A percentile compares a stretch with the other conserved stretches of the same genome.
Evolutionary conservation across 352 stramenopile species (phyloP).

Genomic region (Globisporangium middletonii): DNA sequence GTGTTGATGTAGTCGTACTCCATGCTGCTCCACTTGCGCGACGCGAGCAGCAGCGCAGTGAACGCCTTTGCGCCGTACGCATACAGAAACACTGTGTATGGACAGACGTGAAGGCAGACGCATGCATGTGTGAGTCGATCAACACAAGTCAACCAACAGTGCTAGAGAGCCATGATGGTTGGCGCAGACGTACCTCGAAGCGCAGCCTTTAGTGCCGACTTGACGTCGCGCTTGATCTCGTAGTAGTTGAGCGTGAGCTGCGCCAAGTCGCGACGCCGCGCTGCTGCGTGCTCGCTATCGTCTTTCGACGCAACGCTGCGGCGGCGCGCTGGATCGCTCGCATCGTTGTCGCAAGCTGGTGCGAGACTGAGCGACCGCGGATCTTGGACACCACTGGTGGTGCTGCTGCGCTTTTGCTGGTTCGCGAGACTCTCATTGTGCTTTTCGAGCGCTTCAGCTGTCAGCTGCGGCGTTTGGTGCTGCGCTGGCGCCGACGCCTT

Average conservation of each 20-base stretch:
- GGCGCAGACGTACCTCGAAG: constrained; percentile 16
- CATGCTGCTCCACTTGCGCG: constrained; percentile 68
- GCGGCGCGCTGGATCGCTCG: background rate
- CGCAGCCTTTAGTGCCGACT: constrained; percentile 39
- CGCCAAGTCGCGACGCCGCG: constrained; percentile 28
- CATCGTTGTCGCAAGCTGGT: constrained; percentile 10
- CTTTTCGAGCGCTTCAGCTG: constrained; percentile 49
- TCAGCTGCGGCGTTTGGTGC: constrained; percentile 34
- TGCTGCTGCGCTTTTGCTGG: constrained; percentile 5
- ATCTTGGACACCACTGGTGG: background rate
- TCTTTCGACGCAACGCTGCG: background rate
- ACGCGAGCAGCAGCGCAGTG: constrained; percentile 69
- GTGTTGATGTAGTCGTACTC: constrained; percentile 77
- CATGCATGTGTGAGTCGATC: background rate
- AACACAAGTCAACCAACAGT: background rate
- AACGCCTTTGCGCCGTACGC: constrained; percentile 82
- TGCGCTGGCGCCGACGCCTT: background rate
- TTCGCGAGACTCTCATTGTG: constrained; percentile 47
- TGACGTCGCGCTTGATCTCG: constrained; percentile 37
- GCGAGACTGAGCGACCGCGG: background rate
- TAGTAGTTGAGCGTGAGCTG: constrained; percentile 25
- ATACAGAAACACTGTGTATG: constrained; percentile 42
- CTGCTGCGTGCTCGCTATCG: constrained; percentile 22
- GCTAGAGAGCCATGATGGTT: background rate
- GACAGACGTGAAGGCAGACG: background rate